phyloP scores from a whole-genome alignment of 1,139 yeast genomes.

The Hyphopichia wangnamkhiaoensis region DNA sequence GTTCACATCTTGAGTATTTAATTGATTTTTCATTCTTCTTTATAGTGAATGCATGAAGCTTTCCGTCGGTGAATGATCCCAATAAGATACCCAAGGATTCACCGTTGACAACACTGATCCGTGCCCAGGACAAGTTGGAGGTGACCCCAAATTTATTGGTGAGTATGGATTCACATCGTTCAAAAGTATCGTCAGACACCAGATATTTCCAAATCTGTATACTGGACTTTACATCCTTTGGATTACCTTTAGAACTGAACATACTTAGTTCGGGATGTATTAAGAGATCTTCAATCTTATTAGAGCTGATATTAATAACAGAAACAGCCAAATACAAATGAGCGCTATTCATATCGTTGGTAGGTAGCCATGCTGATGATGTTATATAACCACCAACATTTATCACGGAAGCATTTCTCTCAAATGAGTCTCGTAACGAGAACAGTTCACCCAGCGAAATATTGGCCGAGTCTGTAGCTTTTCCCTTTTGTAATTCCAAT shows the following conservation, averaged over 20 bases:
- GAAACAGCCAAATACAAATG: conserved; percentile 51
- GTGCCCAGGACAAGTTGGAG: conserved; percentile 55
- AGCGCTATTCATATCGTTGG: conserved; percentile 10
- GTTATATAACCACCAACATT: conserved; percentile 60
- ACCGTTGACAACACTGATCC: conserved; percentile 21
- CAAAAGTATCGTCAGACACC: conserved; percentile 20
- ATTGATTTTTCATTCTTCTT: conserved; percentile 14
- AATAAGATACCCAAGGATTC: conserved; percentile 46
- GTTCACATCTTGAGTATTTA: neutral
- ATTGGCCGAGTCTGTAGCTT: neutral
- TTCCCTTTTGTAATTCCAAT: neutral
- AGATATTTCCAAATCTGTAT: conserved; percentile 52
- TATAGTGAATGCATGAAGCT: conserved; percentile 49
- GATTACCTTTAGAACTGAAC: conserved; percentile 13
- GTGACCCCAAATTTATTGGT: conserved; percentile 55
- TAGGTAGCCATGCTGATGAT: conserved; percentile 56
- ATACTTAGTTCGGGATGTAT: conserved; percentile 36
- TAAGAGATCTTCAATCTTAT: conserved; percentile 24
- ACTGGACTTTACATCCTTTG: conserved; percentile 28
- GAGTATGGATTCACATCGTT: conserved; percentile 33
- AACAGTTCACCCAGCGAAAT: conserved; percentile 8
- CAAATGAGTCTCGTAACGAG: conserved; percentile 11
- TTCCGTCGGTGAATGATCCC: conserved; percentile 66
- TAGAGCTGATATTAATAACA: conserved; percentile 29
- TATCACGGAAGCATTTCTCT: conserved; percentile 46